Base-by-base conservation (phyloP, 78 protist genomes). In the Trichosphaerium sp. region DNA sequence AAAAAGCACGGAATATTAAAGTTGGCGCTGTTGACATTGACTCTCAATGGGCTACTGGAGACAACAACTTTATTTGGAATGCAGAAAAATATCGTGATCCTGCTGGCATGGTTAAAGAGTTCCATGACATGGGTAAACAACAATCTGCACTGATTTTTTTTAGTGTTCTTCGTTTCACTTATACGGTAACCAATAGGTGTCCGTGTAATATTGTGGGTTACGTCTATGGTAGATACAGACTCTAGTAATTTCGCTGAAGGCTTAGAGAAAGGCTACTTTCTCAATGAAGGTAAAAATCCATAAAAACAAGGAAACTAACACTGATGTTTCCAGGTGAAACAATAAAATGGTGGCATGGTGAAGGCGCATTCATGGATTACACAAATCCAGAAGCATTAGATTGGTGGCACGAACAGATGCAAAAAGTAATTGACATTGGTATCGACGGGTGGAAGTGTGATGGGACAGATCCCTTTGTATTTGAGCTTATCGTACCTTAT, bases 261-360 rank as follows among this genome's bases (percentile, higher is more conserved):
- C 6, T 41, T 41, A 48, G 52, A 3, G 6, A 2, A 2, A 23
- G 65, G 48, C 38, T 29, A 37, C 48, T 6, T 31, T 1, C 38
- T 60, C 65, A 60, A 60, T 37, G 48, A 29, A 34, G 65, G 42
- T 6, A 2, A 60, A n/a, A n/a, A n/a, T n/a, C n/a, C n/a, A n/a
- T n/a, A n/a, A n/a, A n/a, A n/a, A n/a, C n/a, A n/a, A n/a, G n/a
- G n/a, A n/a, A n/a, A n/a, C n/a, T n/a, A n/a, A n/a, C n/a, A n/a
- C n/a, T n/a, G n/a, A n/a, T n/a, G n/a, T n/a, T n/a, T n/a, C n/a
- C n/a, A n/a, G n/a, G n/a, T n/a, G n/a, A n/a, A 31, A 1, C 48
- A 26, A 3, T 60, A 34, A 32, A 32, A 25, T 60, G 65, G 65
- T 60, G 65, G 65, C 65, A 60, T 31, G 65, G 65, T 31, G n/a